Percentiles rank a stretch among this genome's conserved stretches.
These are phyloP conservation scores for Phallus indusiatus DNA, from an alignment of 768 basidiomycete genomes.

Conservation along the genomic window DNA sequence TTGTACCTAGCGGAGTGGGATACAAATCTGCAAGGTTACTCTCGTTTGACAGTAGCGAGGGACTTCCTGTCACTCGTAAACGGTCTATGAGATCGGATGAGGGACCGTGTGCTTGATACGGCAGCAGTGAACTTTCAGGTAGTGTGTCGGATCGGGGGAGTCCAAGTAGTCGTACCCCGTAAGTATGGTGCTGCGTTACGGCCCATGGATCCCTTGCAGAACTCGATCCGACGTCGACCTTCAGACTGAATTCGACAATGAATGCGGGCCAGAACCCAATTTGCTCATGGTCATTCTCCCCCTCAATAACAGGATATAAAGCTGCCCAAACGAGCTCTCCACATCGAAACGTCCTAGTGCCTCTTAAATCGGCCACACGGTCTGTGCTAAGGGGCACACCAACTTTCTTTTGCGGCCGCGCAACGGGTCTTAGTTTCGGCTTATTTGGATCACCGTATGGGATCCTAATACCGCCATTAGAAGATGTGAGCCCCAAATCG, in stretches of 20 bases:
- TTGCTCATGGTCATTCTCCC: conserved; percentile 26
- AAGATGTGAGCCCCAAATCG: conserved; percentile 38
- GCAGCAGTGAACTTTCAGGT: conserved; percentile 52
- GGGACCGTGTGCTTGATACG: conserved; percentile 64
- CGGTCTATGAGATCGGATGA: conserved; percentile 24
- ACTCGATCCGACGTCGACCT: conserved; percentile 31
- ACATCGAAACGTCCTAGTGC: conserved; percentile 55
- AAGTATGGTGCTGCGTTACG: conserved; percentile 49
- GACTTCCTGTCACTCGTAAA: conserved; percentile 1
- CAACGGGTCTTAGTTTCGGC: conserved; percentile 9
- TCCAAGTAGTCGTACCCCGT: conserved; percentile 61
- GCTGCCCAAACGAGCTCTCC: conserved; percentile 68
- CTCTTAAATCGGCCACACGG: conserved; percentile 55
- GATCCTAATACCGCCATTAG: conserved; percentile 14
- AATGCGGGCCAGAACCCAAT: conserved; percentile 71
- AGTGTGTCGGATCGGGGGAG: conserved; percentile 39
- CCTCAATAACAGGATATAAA: conserved; percentile 39
- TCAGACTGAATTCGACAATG: conserved; percentile 47
- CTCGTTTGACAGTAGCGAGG: conserved; percentile 1
- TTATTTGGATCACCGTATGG: conserved; percentile 1
- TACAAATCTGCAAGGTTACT: conserved; percentile 40
- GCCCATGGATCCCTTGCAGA: conserved; percentile 37
- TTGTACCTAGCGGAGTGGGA: conserved; percentile 29
- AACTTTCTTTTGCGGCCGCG: conserved; percentile 9
- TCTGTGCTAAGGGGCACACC: conserved; percentile 26